These are phyloP conservation scores for Corylus heterophylla DNA, from an alignment of 306 rosid species.

Conservation along the genomic window DNA sequence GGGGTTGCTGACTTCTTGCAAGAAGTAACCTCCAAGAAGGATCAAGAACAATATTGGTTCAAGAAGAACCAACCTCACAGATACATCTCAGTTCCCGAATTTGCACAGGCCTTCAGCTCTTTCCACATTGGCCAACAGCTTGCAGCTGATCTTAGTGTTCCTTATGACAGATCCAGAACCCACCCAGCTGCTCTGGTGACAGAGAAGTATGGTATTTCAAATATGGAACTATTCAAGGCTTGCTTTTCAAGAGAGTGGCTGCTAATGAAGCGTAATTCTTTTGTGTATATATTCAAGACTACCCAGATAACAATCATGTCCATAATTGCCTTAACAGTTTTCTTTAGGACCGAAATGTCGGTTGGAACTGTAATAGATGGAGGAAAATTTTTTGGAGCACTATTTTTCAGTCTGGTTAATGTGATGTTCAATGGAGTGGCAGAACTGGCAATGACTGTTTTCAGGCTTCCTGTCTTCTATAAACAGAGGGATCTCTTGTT, in stretches of 20 bases:
- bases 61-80: conserved; percentile 47
- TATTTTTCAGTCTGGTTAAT: conserved; percentile 64
- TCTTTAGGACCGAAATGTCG: conserved; percentile 64
- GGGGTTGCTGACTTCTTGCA: conserved; percentile 85
- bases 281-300: conserved; percentile 63
- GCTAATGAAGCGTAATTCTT: conserved; percentile 63
- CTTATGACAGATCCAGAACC: conserved; percentile 49
- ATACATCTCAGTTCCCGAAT: conserved; percentile 61
- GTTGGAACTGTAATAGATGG: conserved; percentile 52
- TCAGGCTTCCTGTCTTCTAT: conserved; percentile 67
- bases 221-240: conserved; percentile 67
- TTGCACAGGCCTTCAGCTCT: conserved; percentile 41
- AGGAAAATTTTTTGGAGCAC: conserved; percentile 62
- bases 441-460: conserved; percentile 59
- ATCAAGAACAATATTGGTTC: conserved; percentile 85
- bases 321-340: conserved; percentile 55
- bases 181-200: conserved; percentile 74
- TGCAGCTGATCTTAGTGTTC: conserved; percentile 43
- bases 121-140: conserved; percentile 59
- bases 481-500: conserved; percentile 77
- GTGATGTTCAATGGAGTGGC: conserved; percentile 85
- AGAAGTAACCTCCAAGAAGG: conserved; percentile 83
- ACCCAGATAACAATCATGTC: conserved; percentile 59
- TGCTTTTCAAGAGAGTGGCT: conserved; percentile 81
- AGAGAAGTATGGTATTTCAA: conserved; percentile 67